Conservation (phyloP, 345 rosid genomes). For the Eucalyptus sp. region DNA sequence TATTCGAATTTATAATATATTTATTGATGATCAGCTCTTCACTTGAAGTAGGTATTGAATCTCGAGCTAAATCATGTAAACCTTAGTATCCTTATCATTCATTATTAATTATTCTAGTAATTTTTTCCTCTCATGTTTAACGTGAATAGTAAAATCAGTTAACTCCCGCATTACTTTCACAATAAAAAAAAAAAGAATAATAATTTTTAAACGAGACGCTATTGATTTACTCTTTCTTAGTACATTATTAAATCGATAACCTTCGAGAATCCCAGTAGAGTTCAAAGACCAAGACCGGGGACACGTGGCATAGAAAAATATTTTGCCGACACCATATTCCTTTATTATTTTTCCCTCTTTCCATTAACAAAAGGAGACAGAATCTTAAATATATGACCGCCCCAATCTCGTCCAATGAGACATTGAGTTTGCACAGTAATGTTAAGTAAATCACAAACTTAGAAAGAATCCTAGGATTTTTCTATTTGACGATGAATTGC, state of each 20-base stretch:
- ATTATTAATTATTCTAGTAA: background rate
- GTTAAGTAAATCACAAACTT: background rate
- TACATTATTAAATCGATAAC: background rate
- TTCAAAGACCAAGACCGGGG: background rate
- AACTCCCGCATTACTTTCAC: background rate
- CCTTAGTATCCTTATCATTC: background rate
- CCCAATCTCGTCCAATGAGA: background rate
- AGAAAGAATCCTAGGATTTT: background rate
- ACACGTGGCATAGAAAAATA: background rate
- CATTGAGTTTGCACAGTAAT: background rate
- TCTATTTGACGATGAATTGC: background rate
- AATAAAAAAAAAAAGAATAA: background rate
- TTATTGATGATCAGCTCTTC: background rate
- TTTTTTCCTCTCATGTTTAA: background rate
- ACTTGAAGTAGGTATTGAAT: background rate
- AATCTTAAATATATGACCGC: background rate
- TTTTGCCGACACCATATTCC: background rate
- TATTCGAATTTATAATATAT: background rate
- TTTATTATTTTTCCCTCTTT: background rate
- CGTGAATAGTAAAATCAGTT: background rate
- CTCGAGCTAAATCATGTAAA: background rate
- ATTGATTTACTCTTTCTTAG: background rate
- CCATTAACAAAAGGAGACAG: background rate
- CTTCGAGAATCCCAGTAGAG: background rate
- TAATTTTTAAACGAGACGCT: background rate